Percentiles rank a stretch among this genome's conserved stretches.
Conservation (phyloP, 1,284 basidiomycete species). For the Ustilago shanxiensis region DNA sequence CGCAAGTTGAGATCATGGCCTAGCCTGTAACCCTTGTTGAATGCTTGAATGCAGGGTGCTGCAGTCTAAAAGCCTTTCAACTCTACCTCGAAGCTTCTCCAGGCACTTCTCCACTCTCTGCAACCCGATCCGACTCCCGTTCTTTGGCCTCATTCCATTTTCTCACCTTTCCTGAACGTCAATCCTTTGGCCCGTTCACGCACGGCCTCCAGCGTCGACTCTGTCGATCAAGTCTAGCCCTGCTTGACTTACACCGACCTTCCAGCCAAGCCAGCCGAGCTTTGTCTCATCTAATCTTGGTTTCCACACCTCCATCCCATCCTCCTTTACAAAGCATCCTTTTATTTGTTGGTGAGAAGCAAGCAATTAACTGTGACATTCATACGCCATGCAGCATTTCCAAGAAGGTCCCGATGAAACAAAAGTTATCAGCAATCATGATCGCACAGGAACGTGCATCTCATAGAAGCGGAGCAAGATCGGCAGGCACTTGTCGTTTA, state of each 20-base stretch:
- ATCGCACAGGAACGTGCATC: not conserved
- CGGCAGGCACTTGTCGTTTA: constrained; percentile 6
- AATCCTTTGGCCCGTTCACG: not conserved
- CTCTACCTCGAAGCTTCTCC: not conserved
- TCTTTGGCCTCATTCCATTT: not conserved
- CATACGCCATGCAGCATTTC: not conserved
- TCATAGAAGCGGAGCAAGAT: constrained; percentile 4
- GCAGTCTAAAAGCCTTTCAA: constrained; percentile 6
- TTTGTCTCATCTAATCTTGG: constrained; percentile 20
- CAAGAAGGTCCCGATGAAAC: too few species aligned
- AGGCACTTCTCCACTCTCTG: constrained; percentile 6
- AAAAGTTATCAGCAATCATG: too few species aligned
- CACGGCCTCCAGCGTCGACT: not conserved
- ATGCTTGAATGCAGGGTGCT: constrained; percentile 17
- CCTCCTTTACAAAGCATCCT: not conserved
- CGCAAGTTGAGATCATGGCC: constrained; percentile 4
- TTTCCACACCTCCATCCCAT: not conserved
- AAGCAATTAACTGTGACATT: not conserved
- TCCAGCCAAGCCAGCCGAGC: constrained; percentile 13
- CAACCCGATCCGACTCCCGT: constrained; percentile 14
- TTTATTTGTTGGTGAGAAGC: not conserved
- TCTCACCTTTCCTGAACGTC: not conserved
- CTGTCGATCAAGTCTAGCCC: constrained; percentile 13
- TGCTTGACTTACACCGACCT: too few species aligned
- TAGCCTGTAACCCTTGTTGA: too few species aligned